Evolutionary conservation across 352 stramenopile species (phyloP).

Genomic region (Globisporangium cederbergense): DNA sequence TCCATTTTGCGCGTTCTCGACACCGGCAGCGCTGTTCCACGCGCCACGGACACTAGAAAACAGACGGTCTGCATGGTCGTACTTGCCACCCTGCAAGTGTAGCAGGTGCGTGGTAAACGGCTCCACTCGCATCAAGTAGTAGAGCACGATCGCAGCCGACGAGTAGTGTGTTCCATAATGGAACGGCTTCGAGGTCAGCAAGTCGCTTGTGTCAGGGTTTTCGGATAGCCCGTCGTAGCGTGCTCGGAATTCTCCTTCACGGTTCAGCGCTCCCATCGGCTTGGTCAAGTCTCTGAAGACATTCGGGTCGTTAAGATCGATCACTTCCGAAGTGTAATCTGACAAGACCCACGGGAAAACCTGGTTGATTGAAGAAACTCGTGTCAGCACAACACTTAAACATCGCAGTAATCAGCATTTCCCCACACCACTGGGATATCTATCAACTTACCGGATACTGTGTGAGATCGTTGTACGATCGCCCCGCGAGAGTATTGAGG

Average conservation of each 20-base stretch:
- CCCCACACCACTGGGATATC: not conserved
- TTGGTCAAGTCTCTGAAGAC: slow-evolving; percentile 96
- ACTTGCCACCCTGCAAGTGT: slow-evolving; percentile 95
- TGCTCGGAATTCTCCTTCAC: slow-evolving; percentile 71
- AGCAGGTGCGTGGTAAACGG: slow-evolving; percentile 94
- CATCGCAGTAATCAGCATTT: not conserved
- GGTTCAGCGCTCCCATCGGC: slow-evolving; percentile 96
- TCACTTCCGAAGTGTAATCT: slow-evolving; percentile 91
- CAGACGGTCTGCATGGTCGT: slow-evolving; percentile 97
- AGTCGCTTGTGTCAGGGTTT: slow-evolving; percentile 31
- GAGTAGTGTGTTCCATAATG: slow-evolving; percentile 97
- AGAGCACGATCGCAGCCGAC: slow-evolving; percentile 93
- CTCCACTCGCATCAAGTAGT: slow-evolving; percentile 97
- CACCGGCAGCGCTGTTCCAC: slow-evolving; percentile 83
- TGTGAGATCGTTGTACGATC: slow-evolving; percentile 97
- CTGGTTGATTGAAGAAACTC: slow-evolving; percentile 5
- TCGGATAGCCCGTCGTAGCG: slow-evolving; percentile 66
- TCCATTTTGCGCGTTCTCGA: slow-evolving; percentile 62
- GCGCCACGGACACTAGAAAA: slow-evolving; percentile 93
- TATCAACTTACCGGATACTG: slow-evolving; percentile 91
- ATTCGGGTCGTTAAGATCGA: slow-evolving; percentile 90
- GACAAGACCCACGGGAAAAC: slow-evolving; percentile 97
- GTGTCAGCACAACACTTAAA: not conserved
- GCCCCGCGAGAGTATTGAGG: slow-evolving; percentile 94
- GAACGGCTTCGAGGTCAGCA: slow-evolving; percentile 58